Evolutionary conservation across 2,329 filamentous ascomycete genomes (phyloP), one percentile per base, ranked within the genome.

Genomic region (Phoma herbarum): DNA sequence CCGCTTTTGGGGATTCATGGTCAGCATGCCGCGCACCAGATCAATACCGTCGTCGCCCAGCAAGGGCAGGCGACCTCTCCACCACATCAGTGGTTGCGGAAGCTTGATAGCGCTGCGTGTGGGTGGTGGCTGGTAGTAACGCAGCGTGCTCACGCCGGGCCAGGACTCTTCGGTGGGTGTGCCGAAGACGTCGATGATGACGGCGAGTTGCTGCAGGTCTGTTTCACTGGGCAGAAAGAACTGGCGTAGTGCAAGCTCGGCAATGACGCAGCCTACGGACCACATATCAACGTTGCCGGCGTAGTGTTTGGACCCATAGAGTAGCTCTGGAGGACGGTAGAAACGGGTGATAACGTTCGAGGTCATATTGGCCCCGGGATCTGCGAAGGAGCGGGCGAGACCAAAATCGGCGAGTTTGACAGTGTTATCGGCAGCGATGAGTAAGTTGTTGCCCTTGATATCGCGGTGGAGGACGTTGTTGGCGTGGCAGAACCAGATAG

Each of bases 331-430:
- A 0, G 95, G 93, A 1, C 94, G 86, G 81, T 98, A 99, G 93
- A 95, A 99, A 64, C 93, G 88, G 18, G 95, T 99, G 76, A 99
- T 96, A 64, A 97, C 94, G 72, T 95, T 93, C 72, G 89, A 88
- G 1, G 94, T 97, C 95, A 99, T 99, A 67, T 85, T 85, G 54
- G 87, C 83, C 71, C 93, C 91, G 0, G 95, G 94, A 76, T 99
- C 95, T 8, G 92, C 90, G 76, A 97, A 97, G 60, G 85, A 87
- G 62, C 95, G 85, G 6, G 95, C 95, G 31, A 99, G 88, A 84
- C 95, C 95, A 70, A 99, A 99, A 89, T 99, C 95, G 33, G 94
- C 95, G 49, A 99, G 86, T 77, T 98, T 98, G 73, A 99, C 88
- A 72, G 94, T 91, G 47, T 95, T 94, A 74, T 97, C 91, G 41